A percentile compares a stretch with the other conserved stretches of the same genome.
These are phyloP conservation scores for Lolium perenne DNA, from an alignment of 176 grass and related monocot species.

Conservation along the genomic window DNA sequence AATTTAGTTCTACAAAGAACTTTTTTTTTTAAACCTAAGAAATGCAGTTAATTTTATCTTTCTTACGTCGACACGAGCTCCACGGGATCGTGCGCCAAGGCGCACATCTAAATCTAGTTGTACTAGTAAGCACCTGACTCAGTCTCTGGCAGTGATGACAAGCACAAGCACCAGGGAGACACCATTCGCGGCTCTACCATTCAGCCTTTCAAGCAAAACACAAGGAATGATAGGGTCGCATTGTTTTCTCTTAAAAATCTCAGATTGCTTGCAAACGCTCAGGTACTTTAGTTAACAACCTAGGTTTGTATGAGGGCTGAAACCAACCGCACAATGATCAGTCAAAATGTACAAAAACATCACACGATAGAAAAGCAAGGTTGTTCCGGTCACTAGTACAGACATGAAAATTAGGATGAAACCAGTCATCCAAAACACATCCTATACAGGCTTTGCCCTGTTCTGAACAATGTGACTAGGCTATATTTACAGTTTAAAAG, in stretches of 20 bases:
- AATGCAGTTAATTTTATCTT: too few relatives aligned
- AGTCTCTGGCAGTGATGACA: not conserved
- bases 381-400: not conserved
- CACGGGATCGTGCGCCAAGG: too few relatives aligned
- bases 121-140: too few relatives aligned
- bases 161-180: not conserved
- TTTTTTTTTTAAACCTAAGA: too few relatives aligned
- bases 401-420: not conserved
- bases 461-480: conserved; percentile 25
- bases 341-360: not conserved
- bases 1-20: too few relatives aligned
- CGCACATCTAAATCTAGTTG: too few relatives aligned
- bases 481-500: conserved; percentile 23
- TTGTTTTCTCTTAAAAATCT: not conserved
- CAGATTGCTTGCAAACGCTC: not conserved
- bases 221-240: not conserved
- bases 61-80: too few relatives aligned
- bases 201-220: conserved; percentile 12
- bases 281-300: not conserved
- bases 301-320: not conserved
- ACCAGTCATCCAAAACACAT: not conserved
- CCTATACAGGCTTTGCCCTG: not conserved
- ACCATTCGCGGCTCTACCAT: not conserved
- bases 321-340: not conserved
- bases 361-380: not conserved